phyloP scores from a whole-genome alignment of 1,139 yeast species.

The Saccharomyces hybrid region DNA sequence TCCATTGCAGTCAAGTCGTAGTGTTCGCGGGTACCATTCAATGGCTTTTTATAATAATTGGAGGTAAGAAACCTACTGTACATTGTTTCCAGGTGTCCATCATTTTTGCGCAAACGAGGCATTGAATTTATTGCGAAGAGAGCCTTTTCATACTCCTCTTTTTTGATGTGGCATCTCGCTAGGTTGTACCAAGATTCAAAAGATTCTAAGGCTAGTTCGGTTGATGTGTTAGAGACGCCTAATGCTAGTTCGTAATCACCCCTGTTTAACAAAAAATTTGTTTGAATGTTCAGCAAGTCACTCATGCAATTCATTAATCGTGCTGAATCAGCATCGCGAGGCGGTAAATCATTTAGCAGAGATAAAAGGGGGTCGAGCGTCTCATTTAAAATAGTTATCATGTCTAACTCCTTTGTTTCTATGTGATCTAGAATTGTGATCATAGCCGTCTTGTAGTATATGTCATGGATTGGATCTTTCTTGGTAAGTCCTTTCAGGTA shows the following conservation, averaged over 20 bases:
- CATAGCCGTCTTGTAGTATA: conserved; percentile 45
- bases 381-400: conserved; percentile 53
- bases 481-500: conserved; percentile 40
- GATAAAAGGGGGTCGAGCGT: conserved; percentile 36
- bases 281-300: conserved; percentile 47
- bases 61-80: conserved; percentile 11
- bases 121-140: conserved; percentile 78
- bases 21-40: conserved; percentile 31
- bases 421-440: conserved; percentile 24
- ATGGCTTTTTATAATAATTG: conserved; percentile 25
- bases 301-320: conserved; percentile 6
- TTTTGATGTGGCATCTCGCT: conserved; percentile 61
- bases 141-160: conserved; percentile 67
- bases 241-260: conserved; percentile 63
- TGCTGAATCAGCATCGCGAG: conserved; percentile 7
- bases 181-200: conserved; percentile 74
- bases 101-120: conserved; percentile 42
- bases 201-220: conserved; percentile 75
- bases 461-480: conserved; percentile 43
- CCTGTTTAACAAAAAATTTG: conserved; percentile 60
- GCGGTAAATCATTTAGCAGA: conserved; percentile 11
- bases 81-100: conserved; percentile 16
- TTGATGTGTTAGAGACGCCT: conserved; percentile 63
- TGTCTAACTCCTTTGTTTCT: conserved; percentile 61
- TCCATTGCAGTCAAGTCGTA: conserved; percentile 61